Conservation (phyloP, 805 yeast species). For the Hanseniaspora vineae region DNA sequence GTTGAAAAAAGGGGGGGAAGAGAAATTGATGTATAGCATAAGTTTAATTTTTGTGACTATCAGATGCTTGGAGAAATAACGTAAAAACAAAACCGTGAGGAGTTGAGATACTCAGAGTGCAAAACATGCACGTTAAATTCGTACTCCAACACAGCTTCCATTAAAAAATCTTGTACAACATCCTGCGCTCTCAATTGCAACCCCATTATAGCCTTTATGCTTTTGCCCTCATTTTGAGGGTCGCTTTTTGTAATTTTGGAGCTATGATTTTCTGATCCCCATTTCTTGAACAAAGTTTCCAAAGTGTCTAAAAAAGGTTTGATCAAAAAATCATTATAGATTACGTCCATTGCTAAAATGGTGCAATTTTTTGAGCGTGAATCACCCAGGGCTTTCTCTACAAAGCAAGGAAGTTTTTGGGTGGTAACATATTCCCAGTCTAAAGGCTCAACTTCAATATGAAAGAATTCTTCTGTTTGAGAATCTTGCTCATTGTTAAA, state of each 20-base stretch:
- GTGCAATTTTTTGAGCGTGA: slow-evolving; percentile 6
- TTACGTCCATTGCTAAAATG: slow-evolving; percentile 24
- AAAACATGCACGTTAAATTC: slow-evolving; percentile 11
- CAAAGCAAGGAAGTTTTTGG: slow-evolving; percentile 3
- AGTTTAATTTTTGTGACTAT: not conserved
- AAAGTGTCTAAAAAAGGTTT: slow-evolving; percentile 19
- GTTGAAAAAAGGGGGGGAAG: not conserved
- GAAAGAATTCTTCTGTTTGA: not conserved
- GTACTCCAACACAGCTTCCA: slow-evolving; percentile 14
- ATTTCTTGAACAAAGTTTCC: not conserved
- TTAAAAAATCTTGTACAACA: slow-evolving; percentile 16
- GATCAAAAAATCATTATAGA: slow-evolving; percentile 24
- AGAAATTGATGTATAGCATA: not conserved
- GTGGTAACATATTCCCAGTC: slow-evolving; percentile 20
- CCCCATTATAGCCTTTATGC: slow-evolving; percentile 15
- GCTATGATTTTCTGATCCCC: slow-evolving; percentile 4
- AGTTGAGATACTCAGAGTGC: not conserved
- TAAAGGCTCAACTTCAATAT: slow-evolving; percentile 14
- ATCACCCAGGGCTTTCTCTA: not conserved
- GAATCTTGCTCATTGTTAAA: not conserved
- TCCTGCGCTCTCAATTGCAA: slow-evolving; percentile 23
- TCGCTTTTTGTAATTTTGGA: not conserved
- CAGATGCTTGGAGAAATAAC: not conserved
- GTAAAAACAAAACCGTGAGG: not conserved
- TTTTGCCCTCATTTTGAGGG: slow-evolving; percentile 3